phyloP scores from a whole-genome alignment of 441 rosid genomes.

The Biscutella laevigata region DNA sequence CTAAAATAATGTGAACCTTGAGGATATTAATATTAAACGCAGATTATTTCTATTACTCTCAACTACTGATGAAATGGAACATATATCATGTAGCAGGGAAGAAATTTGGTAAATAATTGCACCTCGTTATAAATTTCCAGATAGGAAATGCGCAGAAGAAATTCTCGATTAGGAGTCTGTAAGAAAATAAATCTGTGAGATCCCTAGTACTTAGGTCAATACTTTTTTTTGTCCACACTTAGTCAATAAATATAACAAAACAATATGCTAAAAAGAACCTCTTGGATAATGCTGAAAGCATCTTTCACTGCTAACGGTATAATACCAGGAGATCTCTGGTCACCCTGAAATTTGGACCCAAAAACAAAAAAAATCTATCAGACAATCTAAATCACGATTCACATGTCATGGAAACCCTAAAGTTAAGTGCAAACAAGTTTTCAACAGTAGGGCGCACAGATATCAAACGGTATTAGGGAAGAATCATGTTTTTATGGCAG shows the following conservation, averaged over 20 bases:
- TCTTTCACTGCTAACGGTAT: slow-evolving; percentile 97
- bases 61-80: background rate
- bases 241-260: slow-evolving; percentile 18
- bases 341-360: slow-evolving; percentile 68
- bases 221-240: too few relatives aligned
- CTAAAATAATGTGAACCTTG: slow-evolving; percentile 41
- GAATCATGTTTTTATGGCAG: too few relatives aligned
- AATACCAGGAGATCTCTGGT: slow-evolving; percentile 99
- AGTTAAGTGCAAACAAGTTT: slow-evolving; percentile 1
- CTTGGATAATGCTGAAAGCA: slow-evolving; percentile 94
- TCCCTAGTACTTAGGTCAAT: slow-evolving; percentile 16
- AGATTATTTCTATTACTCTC: slow-evolving; percentile 16
- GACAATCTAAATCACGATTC: slow-evolving; percentile 2
- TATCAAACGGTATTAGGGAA: too few relatives aligned
- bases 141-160: slow-evolving; percentile 94
- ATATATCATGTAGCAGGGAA: slow-evolving; percentile 10
- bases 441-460: too few relatives aligned
- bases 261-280: slow-evolving; percentile 45
- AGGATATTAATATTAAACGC: slow-evolving; percentile 15
- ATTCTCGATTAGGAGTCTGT: slow-evolving; percentile 91
- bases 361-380: slow-evolving; percentile 21
- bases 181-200: slow-evolving; percentile 25
- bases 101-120: slow-evolving; percentile 22
- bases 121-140: slow-evolving; percentile 97
- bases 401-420: background rate